These are phyloP conservation scores for Xylaria sp. DNA, from an alignment of 2,329 filamentous ascomycete genomes.

Conservation along the genomic window DNA sequence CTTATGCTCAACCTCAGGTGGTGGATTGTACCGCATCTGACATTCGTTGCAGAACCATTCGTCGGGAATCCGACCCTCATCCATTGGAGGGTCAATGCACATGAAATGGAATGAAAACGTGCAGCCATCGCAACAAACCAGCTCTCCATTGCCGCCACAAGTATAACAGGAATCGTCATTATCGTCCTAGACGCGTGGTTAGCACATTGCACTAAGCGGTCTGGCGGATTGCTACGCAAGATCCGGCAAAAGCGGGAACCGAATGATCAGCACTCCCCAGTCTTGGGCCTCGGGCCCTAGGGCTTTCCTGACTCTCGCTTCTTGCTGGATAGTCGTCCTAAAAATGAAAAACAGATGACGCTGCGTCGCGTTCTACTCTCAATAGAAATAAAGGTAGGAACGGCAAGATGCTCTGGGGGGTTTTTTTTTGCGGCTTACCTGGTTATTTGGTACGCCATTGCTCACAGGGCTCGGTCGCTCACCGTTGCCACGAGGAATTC, in stretches of 20 bases:
- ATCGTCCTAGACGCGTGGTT: constrained; percentile 59
- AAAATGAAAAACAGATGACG: not conserved
- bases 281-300: constrained; percentile 26
- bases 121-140: constrained; percentile 95
- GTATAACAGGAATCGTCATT: constrained; percentile 91
- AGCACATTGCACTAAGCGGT: constrained; percentile 41
- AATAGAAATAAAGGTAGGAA: not conserved
- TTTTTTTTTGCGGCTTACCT: constrained; percentile 54
- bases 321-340: not conserved
- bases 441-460: constrained; percentile 58
- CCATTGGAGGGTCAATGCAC: constrained; percentile 82
- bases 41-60: constrained; percentile 88
- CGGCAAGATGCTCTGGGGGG: not conserved
- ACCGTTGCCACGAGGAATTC: constrained; percentile 68
- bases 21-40: constrained; percentile 55
- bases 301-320: constrained; percentile 23
- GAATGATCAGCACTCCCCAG: constrained; percentile 35
- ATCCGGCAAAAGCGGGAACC: constrained; percentile 45
- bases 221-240: constrained; percentile 40
- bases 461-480: constrained; percentile 67
- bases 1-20: constrained; percentile 50
- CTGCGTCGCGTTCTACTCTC: not conserved
- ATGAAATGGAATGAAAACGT: constrained; percentile 87
- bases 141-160: constrained; percentile 81
- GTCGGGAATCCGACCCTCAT: constrained; percentile 66